These are phyloP conservation scores for Aspergillus heteromorphus DNA, from an alignment of 495 filamentous ascomycete genomes.

Conservation along the genomic window DNA sequence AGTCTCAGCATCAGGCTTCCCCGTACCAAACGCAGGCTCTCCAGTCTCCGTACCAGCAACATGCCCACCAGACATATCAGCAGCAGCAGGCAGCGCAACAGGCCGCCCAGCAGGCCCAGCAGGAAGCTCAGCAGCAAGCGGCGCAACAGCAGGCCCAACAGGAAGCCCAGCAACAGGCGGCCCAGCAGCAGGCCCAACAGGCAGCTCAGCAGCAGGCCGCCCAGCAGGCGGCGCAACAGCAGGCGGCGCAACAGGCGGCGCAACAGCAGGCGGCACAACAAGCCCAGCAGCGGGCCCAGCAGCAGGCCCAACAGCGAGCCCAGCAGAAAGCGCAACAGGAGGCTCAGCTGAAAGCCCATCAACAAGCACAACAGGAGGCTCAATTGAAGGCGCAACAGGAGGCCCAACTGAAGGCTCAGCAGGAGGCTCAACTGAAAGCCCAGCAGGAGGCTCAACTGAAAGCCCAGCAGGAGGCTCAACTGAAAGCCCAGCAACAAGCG, in stretches of 20 bases:
- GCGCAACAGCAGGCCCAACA: not conserved
- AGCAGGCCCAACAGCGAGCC: not conserved
- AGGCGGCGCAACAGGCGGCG: not conserved
- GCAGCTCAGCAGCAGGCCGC: not conserved
- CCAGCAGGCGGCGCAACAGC: not conserved
- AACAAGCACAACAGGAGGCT: not conserved
- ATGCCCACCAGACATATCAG: constrained; percentile 18
- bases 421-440: not conserved
- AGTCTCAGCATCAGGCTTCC: constrained; percentile 5
- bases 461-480: constrained; percentile 13
- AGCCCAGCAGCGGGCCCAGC: not conserved
- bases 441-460: not conserved
- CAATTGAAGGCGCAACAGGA: not conserved
- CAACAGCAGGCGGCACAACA: not conserved
- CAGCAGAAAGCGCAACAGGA: not conserved
- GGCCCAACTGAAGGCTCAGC: not conserved
- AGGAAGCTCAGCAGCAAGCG: constrained; percentile 1
- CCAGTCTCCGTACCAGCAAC: constrained; percentile 16
- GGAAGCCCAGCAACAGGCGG: not conserved
- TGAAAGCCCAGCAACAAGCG: constrained; percentile 23
- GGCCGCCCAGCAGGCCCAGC: not conserved
- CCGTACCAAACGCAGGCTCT: constrained; percentile 8
- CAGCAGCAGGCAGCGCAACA: constrained; percentile 10
- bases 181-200: not conserved
- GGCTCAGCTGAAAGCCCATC: not conserved